Evolutionary conservation across 2,329 filamentous ascomycete species (phyloP).

Genomic region (Thielaviopsis cerberus): DNA sequence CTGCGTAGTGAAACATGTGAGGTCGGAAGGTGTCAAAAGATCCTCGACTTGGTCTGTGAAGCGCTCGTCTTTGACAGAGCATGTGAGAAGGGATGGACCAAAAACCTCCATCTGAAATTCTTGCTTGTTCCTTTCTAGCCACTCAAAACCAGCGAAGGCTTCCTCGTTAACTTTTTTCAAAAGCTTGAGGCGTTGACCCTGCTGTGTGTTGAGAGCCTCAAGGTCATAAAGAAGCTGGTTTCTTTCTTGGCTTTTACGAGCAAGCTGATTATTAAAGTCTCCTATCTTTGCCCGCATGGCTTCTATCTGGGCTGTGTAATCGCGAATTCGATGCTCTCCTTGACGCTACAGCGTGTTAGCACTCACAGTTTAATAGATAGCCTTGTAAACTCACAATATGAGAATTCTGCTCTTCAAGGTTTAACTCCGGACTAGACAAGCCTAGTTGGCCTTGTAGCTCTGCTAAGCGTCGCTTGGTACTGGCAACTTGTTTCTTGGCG

Average conservation of each 20-base stretch:
- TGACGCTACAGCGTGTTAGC: constrained; percentile 22
- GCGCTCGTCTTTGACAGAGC: constrained; percentile 54
- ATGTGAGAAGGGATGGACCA: constrained; percentile 63
- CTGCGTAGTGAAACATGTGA: constrained; percentile 58
- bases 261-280: constrained; percentile 22
- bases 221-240: constrained; percentile 29
- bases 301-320: constrained; percentile 28
- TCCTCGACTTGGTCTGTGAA: constrained; percentile 41
- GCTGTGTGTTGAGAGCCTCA: constrained; percentile 47
- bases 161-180: constrained; percentile 44
- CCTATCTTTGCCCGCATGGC: constrained; percentile 26
- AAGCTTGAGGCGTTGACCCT: constrained; percentile 53
- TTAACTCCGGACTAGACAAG: constrained; percentile 46
- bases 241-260: not conserved
- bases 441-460: constrained; percentile 35
- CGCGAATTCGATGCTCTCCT: constrained; percentile 32
- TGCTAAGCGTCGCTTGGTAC: constrained; percentile 19
- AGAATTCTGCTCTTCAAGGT: constrained; percentile 51
- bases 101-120: constrained; percentile 60
- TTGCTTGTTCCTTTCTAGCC: constrained; percentile 54
- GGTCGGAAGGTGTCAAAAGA: constrained; percentile 31
- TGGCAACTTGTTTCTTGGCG: constrained; percentile 9
- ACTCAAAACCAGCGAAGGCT: constrained; percentile 54
- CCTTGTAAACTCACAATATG: constrained; percentile 39
- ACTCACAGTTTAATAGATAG: constrained; percentile 27